phyloP scores from a whole-genome alignment of 495 filamentous ascomycete genomes.

The Xylaria intraflava region DNA sequence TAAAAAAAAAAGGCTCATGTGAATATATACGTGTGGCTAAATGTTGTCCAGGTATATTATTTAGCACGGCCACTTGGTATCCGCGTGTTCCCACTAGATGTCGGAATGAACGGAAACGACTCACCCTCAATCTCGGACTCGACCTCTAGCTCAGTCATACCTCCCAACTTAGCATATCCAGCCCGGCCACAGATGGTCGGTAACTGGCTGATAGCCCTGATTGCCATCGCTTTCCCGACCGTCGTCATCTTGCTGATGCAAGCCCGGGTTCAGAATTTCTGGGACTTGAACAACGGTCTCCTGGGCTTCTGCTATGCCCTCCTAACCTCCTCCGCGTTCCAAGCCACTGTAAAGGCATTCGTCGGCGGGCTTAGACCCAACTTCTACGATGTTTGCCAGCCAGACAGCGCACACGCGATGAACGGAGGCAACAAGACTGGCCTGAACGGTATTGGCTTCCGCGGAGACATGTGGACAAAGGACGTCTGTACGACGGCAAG shows the following conservation, averaged over 20 bases:
- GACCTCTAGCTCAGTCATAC: slow-evolving; percentile 29
- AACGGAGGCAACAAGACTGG: slow-evolving; percentile 13
- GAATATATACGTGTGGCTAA: background rate
- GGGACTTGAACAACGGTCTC: slow-evolving; percentile 50
- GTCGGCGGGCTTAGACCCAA: slow-evolving; percentile 48
- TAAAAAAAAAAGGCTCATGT: background rate
- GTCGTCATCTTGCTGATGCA: slow-evolving; percentile 39
- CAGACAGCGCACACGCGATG: slow-evolving; percentile 24
- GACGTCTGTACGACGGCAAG: slow-evolving; percentile 45
- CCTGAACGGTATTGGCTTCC: slow-evolving; percentile 37
- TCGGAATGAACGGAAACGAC: background rate
- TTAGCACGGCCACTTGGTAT: background rate
- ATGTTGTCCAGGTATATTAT: slow-evolving; percentile 1
- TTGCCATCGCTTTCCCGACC: slow-evolving; percentile 36
- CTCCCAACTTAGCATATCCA: slow-evolving; percentile 45
- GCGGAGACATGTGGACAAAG: slow-evolving; percentile 43
- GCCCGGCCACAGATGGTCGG: slow-evolving; percentile 41
- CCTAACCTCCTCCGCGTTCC: slow-evolving; percentile 47
- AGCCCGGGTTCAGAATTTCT: slow-evolving; percentile 47
- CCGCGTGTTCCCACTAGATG: slow-evolving; percentile 6
- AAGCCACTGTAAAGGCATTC: slow-evolving; percentile 48
- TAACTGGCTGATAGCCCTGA: slow-evolving; percentile 37
- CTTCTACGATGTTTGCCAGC: slow-evolving; percentile 48
- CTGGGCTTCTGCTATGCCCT: slow-evolving; percentile 47
- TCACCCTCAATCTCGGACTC: background rate